Conservation (phyloP, 176 grass and related monocot genomes). For the Leersia perrieri region DNA sequence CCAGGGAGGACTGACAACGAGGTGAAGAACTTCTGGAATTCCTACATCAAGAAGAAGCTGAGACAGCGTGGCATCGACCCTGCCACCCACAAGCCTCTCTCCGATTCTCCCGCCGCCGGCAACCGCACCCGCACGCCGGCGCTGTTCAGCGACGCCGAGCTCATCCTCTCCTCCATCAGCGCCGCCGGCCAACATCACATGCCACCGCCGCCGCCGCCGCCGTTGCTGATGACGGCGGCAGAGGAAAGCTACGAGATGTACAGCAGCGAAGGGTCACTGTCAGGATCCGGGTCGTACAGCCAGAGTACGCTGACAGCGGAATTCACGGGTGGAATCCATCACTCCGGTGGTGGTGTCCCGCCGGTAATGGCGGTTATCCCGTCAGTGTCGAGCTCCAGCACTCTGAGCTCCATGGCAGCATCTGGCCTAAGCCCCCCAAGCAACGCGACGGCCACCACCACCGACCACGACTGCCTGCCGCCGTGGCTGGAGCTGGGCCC, state of each 20-base stretch:
- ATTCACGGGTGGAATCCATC: too few species aligned
- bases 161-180: slow-evolving; percentile 36
- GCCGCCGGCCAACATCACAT: not conserved
- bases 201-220: not conserved
- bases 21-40: slow-evolving; percentile 99
- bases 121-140: not conserved
- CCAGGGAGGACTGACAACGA: slow-evolving; percentile 96
- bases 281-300: slow-evolving; percentile 38
- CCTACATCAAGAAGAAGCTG: slow-evolving; percentile 81
- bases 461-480: not conserved
- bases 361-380: slow-evolving; percentile 21
- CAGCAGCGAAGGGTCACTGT: slow-evolving; percentile 21
- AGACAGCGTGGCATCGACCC: slow-evolving; percentile 74
- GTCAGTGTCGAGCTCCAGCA: slow-evolving; percentile 52
- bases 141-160: slow-evolving; percentile 47
- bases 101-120: not conserved
- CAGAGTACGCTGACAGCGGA: slow-evolving; percentile 7
- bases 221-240: too few species aligned
- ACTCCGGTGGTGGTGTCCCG: not conserved
- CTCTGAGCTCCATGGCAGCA: slow-evolving; percentile 48
- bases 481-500: slow-evolving; percentile 51
- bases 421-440: slow-evolving; percentile 44
- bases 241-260: too few species aligned
- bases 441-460: not conserved
- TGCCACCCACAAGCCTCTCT: slow-evolving; percentile 57